Evolutionary conservation across 2,329 filamentous ascomycete species (phyloP).

Genomic region (Aspergillus tubingensis): DNA sequence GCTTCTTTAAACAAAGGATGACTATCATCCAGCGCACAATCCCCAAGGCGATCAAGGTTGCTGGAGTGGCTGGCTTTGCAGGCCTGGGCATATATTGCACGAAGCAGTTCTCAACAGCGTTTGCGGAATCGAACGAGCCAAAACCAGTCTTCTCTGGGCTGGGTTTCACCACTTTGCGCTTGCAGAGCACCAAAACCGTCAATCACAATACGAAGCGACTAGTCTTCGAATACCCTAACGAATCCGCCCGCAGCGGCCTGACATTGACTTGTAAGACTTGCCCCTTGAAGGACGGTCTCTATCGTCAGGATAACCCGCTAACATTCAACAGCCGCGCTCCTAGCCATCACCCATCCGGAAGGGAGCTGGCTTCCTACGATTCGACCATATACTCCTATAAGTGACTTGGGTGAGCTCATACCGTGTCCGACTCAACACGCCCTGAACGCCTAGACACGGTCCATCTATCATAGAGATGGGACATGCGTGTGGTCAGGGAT

Average conservation of each 20-base stretch:
- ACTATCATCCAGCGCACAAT: background rate
- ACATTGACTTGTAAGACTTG: slow-evolving; percentile 14
- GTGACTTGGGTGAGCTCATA: slow-evolving; percentile 47
- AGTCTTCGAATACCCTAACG: slow-evolving; percentile 11
- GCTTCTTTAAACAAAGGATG: background rate
- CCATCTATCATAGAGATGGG: background rate
- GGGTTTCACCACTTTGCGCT: background rate
- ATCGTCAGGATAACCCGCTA: background rate
- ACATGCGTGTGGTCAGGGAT: too few relatives aligned
- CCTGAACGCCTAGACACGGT: background rate
- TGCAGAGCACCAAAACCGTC: slow-evolving; percentile 3
- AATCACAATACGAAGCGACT: slow-evolving; percentile 18
- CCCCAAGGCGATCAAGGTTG: background rate
- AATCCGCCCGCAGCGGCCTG: slow-evolving; percentile 6
- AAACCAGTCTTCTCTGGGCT: background rate
- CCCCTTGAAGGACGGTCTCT: background rate
- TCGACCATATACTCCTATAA: slow-evolving; percentile 68
- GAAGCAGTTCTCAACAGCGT: background rate
- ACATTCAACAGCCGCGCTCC: slow-evolving; percentile 51
- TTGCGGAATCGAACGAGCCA: background rate
- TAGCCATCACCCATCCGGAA: slow-evolving; percentile 62
- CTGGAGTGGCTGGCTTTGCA: background rate
- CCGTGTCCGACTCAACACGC: background rate
- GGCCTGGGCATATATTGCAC: background rate
- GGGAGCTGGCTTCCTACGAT: slow-evolving; percentile 61